Conservation (phyloP, 108 stramenopile species). For the Cyclostephanos invisitatus region DNA sequence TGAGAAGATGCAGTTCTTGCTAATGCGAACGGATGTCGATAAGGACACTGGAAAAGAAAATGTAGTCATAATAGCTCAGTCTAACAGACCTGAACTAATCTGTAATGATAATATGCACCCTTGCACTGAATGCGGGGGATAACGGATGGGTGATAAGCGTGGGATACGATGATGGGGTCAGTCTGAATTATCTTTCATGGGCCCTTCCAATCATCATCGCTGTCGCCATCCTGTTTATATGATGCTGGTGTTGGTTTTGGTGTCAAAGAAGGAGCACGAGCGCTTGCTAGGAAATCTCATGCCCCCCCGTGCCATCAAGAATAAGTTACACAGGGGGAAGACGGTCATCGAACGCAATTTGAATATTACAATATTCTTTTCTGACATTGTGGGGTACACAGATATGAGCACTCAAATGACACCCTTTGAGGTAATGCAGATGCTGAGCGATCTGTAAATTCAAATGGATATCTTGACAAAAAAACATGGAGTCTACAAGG, state of each 20-base stretch:
- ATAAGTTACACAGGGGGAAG: constrained; percentile 36
- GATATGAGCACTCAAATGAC: constrained; percentile 34
- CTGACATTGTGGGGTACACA: constrained; percentile 48
- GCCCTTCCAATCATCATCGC: constrained; percentile 25
- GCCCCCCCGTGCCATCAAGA: constrained; percentile 34
- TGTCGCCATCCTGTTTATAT: constrained; percentile 19
- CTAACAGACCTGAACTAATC: constrained; percentile 16
- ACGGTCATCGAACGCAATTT: constrained; percentile 38
- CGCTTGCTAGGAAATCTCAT: constrained; percentile 29
- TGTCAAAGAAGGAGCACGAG: constrained; percentile 32
- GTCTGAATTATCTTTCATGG: constrained; percentile 32
- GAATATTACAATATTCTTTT: constrained; percentile 33
- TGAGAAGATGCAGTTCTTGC: constrained; percentile 47
- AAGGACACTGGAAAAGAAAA: constrained; percentile 6
- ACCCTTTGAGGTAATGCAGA: constrained; percentile 42
- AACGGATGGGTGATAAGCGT: constrained; percentile 43
- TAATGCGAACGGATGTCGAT: constrained; percentile 53
- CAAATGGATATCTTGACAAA: constrained; percentile 39
- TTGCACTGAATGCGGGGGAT: constrained; percentile 31
- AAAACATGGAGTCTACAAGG: constrained; percentile 49
- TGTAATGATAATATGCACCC: constrained; percentile 28
- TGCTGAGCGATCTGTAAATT: constrained; percentile 62
- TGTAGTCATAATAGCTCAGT: constrained; percentile 34
- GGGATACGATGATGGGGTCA: constrained; percentile 35
- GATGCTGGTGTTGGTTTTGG: constrained; percentile 31